Base-by-base conservation (phyloP, 164 flowering plant genomes). In the Chloranthus sessilifolius region DNA sequence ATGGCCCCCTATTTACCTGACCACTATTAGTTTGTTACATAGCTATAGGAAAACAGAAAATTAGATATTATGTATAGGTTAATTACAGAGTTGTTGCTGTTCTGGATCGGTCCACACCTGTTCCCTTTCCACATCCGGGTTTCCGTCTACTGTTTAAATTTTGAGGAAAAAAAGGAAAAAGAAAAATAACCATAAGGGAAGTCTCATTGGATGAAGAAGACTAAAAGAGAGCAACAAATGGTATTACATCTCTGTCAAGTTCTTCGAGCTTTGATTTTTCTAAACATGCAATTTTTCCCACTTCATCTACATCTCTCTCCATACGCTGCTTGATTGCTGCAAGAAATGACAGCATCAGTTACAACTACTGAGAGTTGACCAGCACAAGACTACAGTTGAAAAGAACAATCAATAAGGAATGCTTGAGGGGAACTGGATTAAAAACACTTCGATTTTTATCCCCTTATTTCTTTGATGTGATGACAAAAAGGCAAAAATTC, bases 231-330 rank as follows among this genome's bases (percentile, higher is more conserved):
- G 51, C 14, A 41, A 31, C 36, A 47, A 51, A 9, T 27, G 11
- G 22, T 28, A 56, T 60, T 53, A 87, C 98, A 45, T 90, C 98
- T 80, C 58, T 79, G 61, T 90, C 91, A 38, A 90, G 77, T 54
- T 71, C 82, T 65, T 86, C 95, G 52, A 90, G 61, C 62, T 79
- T 86, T 39, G 80, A 64, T 65, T 90, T 90, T 22, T 79, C 64
- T n/a, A 43, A 58, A 54, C 74, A 83, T 37, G 91, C 80, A 71
- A 90, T 52, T 69, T 74, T 84, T 52, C 87, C 80, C 30, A 81
- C 91, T 76, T 90, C 95, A 65, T 87, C 95, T 35, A 90, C 85
- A 73, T 90, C 98, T 67, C 80, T 87, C 70, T 83, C 89, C 98
- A 90, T 90, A 48, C 85, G 79, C 61, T 78, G 76, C 78, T 78